Base-by-base conservation (phyloP, 2,329 filamentous ascomycete species). In the Arthrobotrys sinensis region DNA sequence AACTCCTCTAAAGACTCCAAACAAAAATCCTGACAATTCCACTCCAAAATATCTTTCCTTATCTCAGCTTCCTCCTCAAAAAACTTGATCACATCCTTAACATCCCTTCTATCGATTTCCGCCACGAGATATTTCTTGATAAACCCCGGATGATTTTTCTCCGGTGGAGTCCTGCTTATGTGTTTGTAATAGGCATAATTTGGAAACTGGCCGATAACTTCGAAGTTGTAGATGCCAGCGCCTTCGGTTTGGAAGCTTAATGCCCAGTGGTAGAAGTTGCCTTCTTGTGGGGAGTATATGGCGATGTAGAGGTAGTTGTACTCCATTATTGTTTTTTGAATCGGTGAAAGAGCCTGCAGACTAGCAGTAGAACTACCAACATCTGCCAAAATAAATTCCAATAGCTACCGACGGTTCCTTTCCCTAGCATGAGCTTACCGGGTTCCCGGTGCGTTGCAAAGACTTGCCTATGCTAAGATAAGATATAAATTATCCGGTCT, bases 1-100 rank as follows among this genome's bases (percentile, higher is more conserved):
- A 48, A 24, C 45, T 48, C 45, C 60, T 52, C 67, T 64, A 16
- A 70, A 50, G 16, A 57, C 19, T 55, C 62, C 52, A 63, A 70
- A 36, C 57, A 66, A 50, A 69, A 76, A 43, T 70, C 71, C 50
- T 76, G 71, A 38, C 65, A 76, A 46, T 76, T 70, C 71, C 71
- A 76, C 28, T 76, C 71, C 28, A 38, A 32, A 19, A 68, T 76
- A n/a, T 76, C 71, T n/a, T 76, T 76, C 40, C 46, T 52, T 3
- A 70, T 52, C 10, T 70, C 60, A 45, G 71, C 71, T 14, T 53
- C 34, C 19, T 55, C 43, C 11, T 55, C 32, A 16, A 70, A 69
- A 40, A 76, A 66, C 45, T 63, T 63, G 36, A 76, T 34, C 14
- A 76, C 45, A 62, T 76, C 71, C 1, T 66, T 32, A n/a, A 76